These are phyloP conservation scores for Cryptococcus floricola DNA, from an alignment of 1,284 basidiomycete species.

Conservation along the genomic window DNA sequence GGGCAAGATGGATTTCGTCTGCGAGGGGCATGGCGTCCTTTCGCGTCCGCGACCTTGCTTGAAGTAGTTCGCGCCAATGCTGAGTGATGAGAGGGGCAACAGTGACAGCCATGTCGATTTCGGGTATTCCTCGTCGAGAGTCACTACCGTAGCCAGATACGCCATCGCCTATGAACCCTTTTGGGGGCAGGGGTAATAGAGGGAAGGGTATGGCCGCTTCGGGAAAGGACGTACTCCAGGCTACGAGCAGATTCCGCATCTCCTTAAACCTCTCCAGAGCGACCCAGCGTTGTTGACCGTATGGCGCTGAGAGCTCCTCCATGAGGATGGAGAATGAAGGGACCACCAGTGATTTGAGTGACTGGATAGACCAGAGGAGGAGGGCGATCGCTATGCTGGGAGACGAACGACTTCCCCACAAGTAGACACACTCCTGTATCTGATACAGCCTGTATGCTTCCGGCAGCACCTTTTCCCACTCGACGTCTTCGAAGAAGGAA, in stretches of 20 bases:
- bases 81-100: conserved; percentile 20
- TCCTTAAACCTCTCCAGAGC: conserved; percentile 13
- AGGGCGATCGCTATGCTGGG: conserved; percentile 17
- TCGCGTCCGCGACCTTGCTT: conserved; percentile 15
- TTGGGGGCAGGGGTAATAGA: conserved; percentile 14
- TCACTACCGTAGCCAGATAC: conserved; percentile 19
- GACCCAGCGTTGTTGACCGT: conserved; percentile 4
- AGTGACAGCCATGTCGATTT: conserved; percentile 21
- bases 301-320: conserved; percentile 10
- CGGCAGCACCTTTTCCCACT: conserved; percentile 24
- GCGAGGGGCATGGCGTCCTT: conserved; percentile 14
- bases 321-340: conserved; percentile 9
- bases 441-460: conserved; percentile 25
- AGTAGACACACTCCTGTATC: conserved; percentile 26
- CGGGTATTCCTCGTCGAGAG: conserved; percentile 27
- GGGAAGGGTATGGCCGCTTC: conserved; percentile 21
- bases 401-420: conserved; percentile 18
- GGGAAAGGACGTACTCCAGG: conserved; percentile 18
- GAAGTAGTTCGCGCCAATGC: conserved; percentile 25
- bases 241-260: conserved; percentile 14
- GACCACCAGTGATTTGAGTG: conserved; percentile 3
- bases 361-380: conserved; percentile 18
- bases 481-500: conserved; percentile 10
- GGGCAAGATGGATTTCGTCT: conserved; percentile 22
- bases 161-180: conserved; percentile 26